Percentiles rank a stretch among this genome's conserved stretches.
Conservation (phyloP, 257 asterid genomes). For the Forsythia viridissima region DNA sequence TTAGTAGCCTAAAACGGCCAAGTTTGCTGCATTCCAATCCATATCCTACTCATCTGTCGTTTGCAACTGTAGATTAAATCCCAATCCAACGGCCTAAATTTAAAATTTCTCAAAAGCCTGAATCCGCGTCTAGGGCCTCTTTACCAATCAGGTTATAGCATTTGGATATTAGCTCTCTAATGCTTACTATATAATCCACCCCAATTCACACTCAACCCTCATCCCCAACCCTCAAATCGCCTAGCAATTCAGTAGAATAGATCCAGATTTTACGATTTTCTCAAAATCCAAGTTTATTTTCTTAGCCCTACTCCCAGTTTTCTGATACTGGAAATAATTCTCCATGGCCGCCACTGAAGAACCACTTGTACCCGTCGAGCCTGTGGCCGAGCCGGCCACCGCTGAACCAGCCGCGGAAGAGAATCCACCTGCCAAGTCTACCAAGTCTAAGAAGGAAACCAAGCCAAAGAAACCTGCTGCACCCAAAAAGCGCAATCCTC, state of each 20-base stretch:
- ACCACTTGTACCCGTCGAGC: slow-evolving; percentile 35
- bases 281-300: slow-evolving; percentile 5
- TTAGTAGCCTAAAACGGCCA: slow-evolving; percentile 28
- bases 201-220: slow-evolving; percentile 35
- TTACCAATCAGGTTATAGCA: slow-evolving; percentile 60
- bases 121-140: slow-evolving; percentile 58
- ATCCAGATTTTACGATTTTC: slow-evolving; percentile 5
- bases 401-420: slow-evolving; percentile 25
- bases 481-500: slow-evolving; percentile 42
- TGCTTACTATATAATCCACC: slow-evolving; percentile 50
- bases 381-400: slow-evolving; percentile 19
- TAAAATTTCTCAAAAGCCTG: slow-evolving; percentile 39
- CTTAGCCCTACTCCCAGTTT: slow-evolving; percentile 32
- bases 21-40: slow-evolving; percentile 35
- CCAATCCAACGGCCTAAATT: slow-evolving; percentile 65
- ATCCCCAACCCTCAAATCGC: slow-evolving; percentile 17
- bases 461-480: slow-evolving; percentile 64
- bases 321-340: slow-evolving; percentile 11
- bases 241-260: slow-evolving; percentile 17
- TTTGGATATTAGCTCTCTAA: slow-evolving; percentile 33
- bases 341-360: slow-evolving; percentile 58
- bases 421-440: slow-evolving; percentile 29
- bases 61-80: slow-evolving; percentile 54
- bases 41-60: slow-evolving; percentile 27
- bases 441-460: slow-evolving; percentile 38